phyloP scores from a whole-genome alignment of 208 protist genomes.

The Angomonas ambiguus region DNA sequence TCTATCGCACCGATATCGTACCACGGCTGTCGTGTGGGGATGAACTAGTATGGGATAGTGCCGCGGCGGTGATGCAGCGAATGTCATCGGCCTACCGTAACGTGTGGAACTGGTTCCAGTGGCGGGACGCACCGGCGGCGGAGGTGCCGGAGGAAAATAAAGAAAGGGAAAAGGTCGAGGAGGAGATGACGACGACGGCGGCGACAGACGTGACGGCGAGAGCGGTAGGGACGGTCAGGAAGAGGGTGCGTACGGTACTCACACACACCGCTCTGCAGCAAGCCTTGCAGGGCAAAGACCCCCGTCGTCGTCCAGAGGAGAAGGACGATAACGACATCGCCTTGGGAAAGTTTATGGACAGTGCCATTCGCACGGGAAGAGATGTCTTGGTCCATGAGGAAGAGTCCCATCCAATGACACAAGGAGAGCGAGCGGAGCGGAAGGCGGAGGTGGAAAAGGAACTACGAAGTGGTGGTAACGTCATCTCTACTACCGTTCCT shows the following conservation, averaged over 20 bases:
- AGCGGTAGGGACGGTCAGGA: neutral
- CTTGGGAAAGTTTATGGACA: conserved; percentile 33
- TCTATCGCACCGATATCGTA: conserved; percentile 67
- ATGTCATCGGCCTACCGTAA: conserved; percentile 15
- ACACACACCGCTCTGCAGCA: neutral
- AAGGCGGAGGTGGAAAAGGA: conserved; percentile 26
- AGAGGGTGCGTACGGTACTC: neutral
- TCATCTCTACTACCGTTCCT: neutral
- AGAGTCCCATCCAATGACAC: neutral
- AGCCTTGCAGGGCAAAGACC: neutral
- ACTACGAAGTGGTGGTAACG: conserved; percentile 9
- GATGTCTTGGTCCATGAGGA: conserved; percentile 34
- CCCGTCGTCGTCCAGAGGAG: neutral
- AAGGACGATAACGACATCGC: conserved; percentile 10
- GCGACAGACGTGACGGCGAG: neutral
- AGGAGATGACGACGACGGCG: neutral
- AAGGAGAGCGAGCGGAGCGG: neutral
- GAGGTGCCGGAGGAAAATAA: neutral
- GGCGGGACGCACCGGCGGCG: too few relatives aligned
- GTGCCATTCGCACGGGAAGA: conserved; percentile 28
- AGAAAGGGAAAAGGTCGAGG: neutral
- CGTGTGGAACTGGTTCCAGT: conserved; percentile 28
- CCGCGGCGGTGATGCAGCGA: conserved; percentile 23
- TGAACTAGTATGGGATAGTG: conserved; percentile 40
- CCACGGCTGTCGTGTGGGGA: conserved; percentile 62